Evolutionary conservation across 2,329 filamentous ascomycete species (phyloP).

Genomic region (Pseudocercospora cruenta): DNA sequence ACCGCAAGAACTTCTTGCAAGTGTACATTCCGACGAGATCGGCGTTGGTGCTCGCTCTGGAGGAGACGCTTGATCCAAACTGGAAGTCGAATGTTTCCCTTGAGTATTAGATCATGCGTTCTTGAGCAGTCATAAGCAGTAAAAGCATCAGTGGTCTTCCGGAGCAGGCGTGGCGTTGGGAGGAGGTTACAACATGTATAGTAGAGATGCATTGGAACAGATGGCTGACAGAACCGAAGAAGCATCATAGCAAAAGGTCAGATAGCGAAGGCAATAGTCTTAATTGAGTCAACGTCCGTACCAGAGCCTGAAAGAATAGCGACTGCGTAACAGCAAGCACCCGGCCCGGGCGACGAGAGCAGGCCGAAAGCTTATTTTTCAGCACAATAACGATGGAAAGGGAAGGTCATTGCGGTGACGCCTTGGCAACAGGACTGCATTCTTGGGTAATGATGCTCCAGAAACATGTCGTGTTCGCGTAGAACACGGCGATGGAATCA

Average conservation of each 20-base stretch:
- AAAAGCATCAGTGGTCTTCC: not conserved
- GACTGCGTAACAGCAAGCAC: not conserved
- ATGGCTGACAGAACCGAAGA: not conserved
- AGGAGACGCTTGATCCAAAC: constrained; percentile 36
- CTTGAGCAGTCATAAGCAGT: not conserved
- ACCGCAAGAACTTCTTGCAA: constrained; percentile 85
- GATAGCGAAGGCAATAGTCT: not conserved
- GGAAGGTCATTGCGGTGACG: not conserved
- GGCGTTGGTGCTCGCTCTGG: constrained; percentile 62
- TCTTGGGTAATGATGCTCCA: not conserved
- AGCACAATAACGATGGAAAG: not conserved
- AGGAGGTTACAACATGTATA: constrained; percentile 12
- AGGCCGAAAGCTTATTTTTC: not conserved
- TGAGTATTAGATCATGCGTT: constrained; percentile 29
- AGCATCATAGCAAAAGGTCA: not conserved
- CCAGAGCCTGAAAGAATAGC: not conserved
- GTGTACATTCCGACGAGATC: constrained; percentile 85
- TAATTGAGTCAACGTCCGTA: not conserved
- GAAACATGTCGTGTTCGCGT: not conserved
- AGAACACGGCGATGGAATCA: not conserved
- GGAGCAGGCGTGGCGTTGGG: constrained; percentile 15
- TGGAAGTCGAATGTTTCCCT: constrained; percentile 37
- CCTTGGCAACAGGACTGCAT: not conserved
- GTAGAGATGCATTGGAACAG: constrained; percentile 9
- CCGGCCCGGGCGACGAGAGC: not conserved